phyloP scores from a whole-genome alignment of 2,329 filamentous ascomycete genomes.

The Setomelanomma holmii region DNA sequence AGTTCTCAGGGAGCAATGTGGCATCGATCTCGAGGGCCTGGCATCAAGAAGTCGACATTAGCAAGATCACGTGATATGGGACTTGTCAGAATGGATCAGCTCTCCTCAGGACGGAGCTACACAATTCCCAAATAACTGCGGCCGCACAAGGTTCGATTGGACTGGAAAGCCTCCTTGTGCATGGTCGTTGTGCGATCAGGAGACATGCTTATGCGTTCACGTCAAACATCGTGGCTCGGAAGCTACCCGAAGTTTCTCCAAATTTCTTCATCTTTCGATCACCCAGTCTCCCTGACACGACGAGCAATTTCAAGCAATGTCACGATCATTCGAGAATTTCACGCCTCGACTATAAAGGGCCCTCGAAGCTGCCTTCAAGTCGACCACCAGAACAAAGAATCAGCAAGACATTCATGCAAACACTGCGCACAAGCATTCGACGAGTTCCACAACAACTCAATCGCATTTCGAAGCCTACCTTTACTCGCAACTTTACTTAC shows the following conservation, averaged over 20 bases:
- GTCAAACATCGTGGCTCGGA: slow-evolving; percentile 22
- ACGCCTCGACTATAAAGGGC: slow-evolving; percentile 37
- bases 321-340: slow-evolving; percentile 39
- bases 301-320: slow-evolving; percentile 6
- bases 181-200: slow-evolving; percentile 2
- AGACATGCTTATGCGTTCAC: slow-evolving; percentile 3
- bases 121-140: too few species aligned
- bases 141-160: too few species aligned
- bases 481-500: slow-evolving; percentile 27
- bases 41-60: too few species aligned
- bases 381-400: slow-evolving; percentile 37
- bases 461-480: slow-evolving; percentile 37
- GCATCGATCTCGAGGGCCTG: too few species aligned
- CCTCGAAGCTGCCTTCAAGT: slow-evolving; percentile 8
- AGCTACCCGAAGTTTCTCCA: slow-evolving; percentile 31
- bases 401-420: slow-evolving; percentile 45
- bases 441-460: slow-evolving; percentile 40
- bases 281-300: slow-evolving; percentile 14
- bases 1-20: too few species aligned
- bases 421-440: slow-evolving; percentile 42
- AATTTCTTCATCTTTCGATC: slow-evolving; percentile 25
- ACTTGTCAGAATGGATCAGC: too few species aligned
- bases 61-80: too few species aligned
- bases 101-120: too few species aligned
- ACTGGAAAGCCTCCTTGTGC: neutral